A percentile compares a stretch with the other conserved stretches of the same genome.
Evolutionary conservation across 2,329 filamentous ascomycete species (phyloP).

Genomic region (Magnaporthiopsis incrustans): DNA sequence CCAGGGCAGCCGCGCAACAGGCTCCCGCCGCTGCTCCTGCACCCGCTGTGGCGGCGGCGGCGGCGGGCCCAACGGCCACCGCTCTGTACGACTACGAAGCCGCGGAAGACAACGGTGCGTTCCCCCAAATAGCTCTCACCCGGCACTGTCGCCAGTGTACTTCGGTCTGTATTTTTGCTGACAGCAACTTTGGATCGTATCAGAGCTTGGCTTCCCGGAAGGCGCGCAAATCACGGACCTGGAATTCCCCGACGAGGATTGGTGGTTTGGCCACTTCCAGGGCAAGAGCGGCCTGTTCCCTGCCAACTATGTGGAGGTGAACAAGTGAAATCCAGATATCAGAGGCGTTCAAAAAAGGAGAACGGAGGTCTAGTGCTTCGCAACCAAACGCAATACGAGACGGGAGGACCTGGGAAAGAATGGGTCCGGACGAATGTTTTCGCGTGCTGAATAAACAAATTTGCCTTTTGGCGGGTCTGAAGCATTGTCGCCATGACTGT

Average conservation of each 20-base stretch:
- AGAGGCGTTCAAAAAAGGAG: neutral
- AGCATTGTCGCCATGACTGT: neutral
- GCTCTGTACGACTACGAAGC: slow-evolving; percentile 96
- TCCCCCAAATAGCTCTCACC: neutral
- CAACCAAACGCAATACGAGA: neutral
- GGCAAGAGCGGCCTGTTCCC: slow-evolving; percentile 80
- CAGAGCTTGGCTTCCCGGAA: slow-evolving; percentile 76
- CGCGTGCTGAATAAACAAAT: neutral
- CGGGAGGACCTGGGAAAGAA: neutral
- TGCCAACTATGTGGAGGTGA: slow-evolving; percentile 59
- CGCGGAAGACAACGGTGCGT: slow-evolving; percentile 79
- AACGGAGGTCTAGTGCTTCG: neutral
- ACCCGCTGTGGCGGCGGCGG: slow-evolving; percentile 23
- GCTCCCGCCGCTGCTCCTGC: slow-evolving; percentile 27
- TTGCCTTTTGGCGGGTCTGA: neutral
- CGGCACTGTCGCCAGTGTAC: neutral
- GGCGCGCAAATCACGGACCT: slow-evolving; percentile 73
- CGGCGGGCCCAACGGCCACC: slow-evolving; percentile 58
- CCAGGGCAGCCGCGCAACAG: neutral
- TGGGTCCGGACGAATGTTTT: neutral
- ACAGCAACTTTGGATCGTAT: slow-evolving; percentile 24
- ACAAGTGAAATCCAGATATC: slow-evolving; percentile 20
- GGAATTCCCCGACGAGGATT: slow-evolving; percentile 96
- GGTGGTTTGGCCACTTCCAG: slow-evolving; percentile 88
- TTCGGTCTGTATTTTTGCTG: slow-evolving; percentile 10